phyloP scores from a whole-genome alignment of 2,329 filamentous ascomycete species.

The Aspergillus sp. region DNA sequence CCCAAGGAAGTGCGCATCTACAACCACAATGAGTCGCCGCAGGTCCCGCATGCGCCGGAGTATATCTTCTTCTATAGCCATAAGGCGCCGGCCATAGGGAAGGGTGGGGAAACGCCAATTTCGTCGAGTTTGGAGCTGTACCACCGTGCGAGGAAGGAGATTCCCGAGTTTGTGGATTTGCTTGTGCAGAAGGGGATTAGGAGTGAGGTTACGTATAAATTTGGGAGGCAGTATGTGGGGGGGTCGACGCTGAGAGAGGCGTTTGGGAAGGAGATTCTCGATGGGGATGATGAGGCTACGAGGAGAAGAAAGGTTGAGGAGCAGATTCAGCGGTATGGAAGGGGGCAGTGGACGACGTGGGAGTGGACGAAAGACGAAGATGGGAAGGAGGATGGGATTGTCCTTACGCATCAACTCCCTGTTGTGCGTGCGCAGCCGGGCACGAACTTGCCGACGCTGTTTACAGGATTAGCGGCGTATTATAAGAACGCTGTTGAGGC shows the following conservation, averaged over 20 bases:
- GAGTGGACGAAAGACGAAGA: conserved; percentile 46
- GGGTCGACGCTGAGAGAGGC: conserved; percentile 49
- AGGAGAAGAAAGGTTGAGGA: conserved; percentile 47
- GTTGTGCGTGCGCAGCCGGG: conserved; percentile 49
- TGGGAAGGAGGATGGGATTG: conserved; percentile 20
- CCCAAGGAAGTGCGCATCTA: conserved; percentile 51
- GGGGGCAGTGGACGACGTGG: conserved; percentile 49
- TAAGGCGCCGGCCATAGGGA: conserved; percentile 26
- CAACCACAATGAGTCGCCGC: conserved; percentile 53
- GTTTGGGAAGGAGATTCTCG: conserved; percentile 49
- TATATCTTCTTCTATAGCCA: conserved; percentile 54
- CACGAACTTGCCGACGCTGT: conserved; percentile 48
- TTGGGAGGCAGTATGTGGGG: conserved; percentile 45
- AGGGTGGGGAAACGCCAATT: conserved; percentile 47
- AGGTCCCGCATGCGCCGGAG: conserved; percentile 53
- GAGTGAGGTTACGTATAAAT: conserved; percentile 44
- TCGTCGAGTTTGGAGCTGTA: conserved; percentile 51
- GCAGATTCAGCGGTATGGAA: conserved; percentile 49
- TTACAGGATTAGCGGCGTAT: conserved; percentile 49
- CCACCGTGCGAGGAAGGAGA: conserved; percentile 45
- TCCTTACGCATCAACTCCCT: conserved; percentile 48
- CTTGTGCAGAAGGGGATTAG: conserved; percentile 48
- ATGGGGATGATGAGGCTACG: conserved; percentile 45
- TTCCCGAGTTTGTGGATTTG: conserved; percentile 48
- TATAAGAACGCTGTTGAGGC: conserved; percentile 38